A percentile compares a stretch with the other conserved stretches of the same genome.
phyloP scores from a whole-genome alignment of 2,329 filamentous ascomycete species.

The Lasiodiplodia hormozganensis region DNA sequence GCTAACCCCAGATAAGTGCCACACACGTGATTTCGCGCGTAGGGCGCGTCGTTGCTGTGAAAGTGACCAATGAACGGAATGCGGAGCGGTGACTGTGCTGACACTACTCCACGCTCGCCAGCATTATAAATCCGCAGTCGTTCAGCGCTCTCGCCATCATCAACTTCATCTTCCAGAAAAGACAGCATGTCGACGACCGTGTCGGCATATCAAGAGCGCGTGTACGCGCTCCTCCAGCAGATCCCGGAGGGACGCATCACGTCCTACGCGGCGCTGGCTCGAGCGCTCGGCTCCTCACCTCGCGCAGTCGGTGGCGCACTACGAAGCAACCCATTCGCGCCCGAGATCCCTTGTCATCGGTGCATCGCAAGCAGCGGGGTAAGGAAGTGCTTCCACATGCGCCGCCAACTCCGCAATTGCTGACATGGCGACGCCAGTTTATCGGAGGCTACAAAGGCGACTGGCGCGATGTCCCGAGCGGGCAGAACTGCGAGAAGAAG shows the following conservation, averaged over 20 bases:
- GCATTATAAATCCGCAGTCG: background rate
- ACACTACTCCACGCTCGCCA: background rate
- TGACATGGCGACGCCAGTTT: slow-evolving; percentile 36
- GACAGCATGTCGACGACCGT: slow-evolving; percentile 36
- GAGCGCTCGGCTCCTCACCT: slow-evolving; percentile 72
- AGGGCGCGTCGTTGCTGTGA: slow-evolving; percentile 2
- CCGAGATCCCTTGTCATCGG: slow-evolving; percentile 80
- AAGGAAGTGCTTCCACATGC: slow-evolving; percentile 34
- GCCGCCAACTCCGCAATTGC: background rate
- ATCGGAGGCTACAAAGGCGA: slow-evolving; percentile 75
- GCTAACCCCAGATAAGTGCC: background rate
- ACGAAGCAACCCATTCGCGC: slow-evolving; percentile 80
- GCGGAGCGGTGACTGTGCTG: slow-evolving; percentile 1
- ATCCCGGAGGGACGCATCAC: slow-evolving; percentile 78
- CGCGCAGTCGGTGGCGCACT: slow-evolving; percentile 80
- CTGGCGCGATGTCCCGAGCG: slow-evolving; percentile 65
- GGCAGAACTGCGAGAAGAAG: slow-evolving; percentile 70
- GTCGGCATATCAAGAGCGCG: slow-evolving; percentile 48
- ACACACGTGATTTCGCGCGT: slow-evolving; percentile 10
- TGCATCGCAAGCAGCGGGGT: slow-evolving; percentile 76
- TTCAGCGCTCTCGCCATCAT: background rate
- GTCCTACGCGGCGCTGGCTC: slow-evolving; percentile 77
- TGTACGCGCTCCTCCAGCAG: slow-evolving; percentile 77
- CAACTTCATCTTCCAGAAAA: background rate
- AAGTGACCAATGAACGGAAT: slow-evolving; percentile 7